Base-by-base conservation (phyloP, 2,329 filamentous ascomycete species). In the Sarocladium brachiariae region DNA sequence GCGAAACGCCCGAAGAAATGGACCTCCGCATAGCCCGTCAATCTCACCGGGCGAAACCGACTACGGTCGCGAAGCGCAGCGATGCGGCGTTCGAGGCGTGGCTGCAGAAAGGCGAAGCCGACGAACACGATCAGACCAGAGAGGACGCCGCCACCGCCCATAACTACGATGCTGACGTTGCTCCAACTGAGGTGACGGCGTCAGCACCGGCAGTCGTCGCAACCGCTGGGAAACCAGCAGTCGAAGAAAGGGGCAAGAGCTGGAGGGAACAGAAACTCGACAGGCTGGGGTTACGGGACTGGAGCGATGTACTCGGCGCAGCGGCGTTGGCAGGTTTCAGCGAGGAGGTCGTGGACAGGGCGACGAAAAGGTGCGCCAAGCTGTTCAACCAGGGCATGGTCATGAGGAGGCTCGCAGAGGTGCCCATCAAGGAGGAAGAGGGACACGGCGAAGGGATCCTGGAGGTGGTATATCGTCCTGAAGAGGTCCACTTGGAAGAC, bases 301-400 rank as follows among this genome's bases (percentile, higher is more conserved):
- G 92, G 92, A 86, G 83, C 57, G 88, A 95, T 57, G 78, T 96
- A 1, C 69, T 96, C 24, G 87, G 87, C 1, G 75, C 89, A 1
- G 92, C 92, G 2, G 78, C 87, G 0, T 69, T 95, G 47, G 79
- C 79, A 2, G 89, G 87, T 0, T 91, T 90, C 66, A 71, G 86
- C 1, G 65, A 73, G 0, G 65, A 70, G 1, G 85, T 83, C 1
- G 67, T 96, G 11, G 77, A 82, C 49, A 79, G 87, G 25, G 79
- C 89, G 0, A 78, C 86, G 2, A 75, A 83, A 60, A 78, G 92
- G 46, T 97, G 91, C 60, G 80, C 86, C 2, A 71, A 78, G 41
- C 70, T 96, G 0, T 96, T 96, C 58, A 78, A 76, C 0, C 80
- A 93, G 65, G 71, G 77, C 21, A 89, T 93, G 78, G 68, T 71